Base-by-base conservation (phyloP, 2,329 filamentous ascomycete genomes). In the Penicillium hesseltinei region DNA sequence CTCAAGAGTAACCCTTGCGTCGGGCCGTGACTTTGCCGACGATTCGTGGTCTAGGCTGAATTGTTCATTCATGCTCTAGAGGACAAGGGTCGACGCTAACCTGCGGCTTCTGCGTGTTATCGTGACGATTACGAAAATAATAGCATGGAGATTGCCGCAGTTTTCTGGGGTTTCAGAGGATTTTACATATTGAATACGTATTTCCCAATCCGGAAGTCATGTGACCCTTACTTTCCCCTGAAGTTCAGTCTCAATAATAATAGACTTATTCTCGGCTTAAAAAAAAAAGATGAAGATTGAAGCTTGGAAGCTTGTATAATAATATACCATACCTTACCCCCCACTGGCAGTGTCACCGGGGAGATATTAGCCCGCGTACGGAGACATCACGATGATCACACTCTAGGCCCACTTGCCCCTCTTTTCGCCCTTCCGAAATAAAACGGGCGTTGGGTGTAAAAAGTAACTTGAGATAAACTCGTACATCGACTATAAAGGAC, bases 301-400 rank as follows among this genome's bases (percentile, higher is more conserved):
- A 23, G 23, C 23, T 23, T 23, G 23, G 23, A 23, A 23, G 23
- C 23, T 23, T 23, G 23, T 23, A 23, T 23, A 23, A 23, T 23
- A 23, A 23, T 23, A 23, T 23, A 23, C 23, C 13, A 21, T 35
- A 42, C 21, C 25, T 11, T 33, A 33, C 19, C 10, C 35, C 8
- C 19, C 39, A 35, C 39, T 19, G 49, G 11, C 2, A 42, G 40
- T 21, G 21, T 58, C 56, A 44, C 55, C 63, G 62, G 63, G 53
- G 21, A 42, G 62, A 63, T 47, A 33, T 63, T 63, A 51, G 56
- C 56, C 58, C 62, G 62, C 42, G 31, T 46, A 62, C 49, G 23
- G 40, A 42, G 21, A 60, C 54, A 60, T 62, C 54, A 63, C 53
- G 54, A 58, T 57, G 62, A 63, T 54, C 60, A 59, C 44, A 62